Conservation (phyloP, 768 basidiomycete genomes). For the Tylopilus plumbeoviolaceoides region DNA sequence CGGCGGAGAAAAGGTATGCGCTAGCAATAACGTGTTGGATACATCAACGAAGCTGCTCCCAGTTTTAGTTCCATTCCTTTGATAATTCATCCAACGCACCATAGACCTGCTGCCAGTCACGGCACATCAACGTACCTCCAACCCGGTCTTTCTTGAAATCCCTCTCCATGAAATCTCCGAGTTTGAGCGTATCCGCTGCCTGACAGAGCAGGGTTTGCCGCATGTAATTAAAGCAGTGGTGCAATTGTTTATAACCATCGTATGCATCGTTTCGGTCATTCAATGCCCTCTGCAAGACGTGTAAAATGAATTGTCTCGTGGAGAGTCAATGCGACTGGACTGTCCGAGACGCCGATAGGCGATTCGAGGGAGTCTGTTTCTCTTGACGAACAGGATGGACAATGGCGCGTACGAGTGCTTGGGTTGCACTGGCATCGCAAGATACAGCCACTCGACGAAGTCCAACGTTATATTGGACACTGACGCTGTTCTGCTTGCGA, state of each 20-base stretch:
- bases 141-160: constrained; percentile 6
- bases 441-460: too few species aligned
- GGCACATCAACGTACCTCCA: constrained; percentile 4
- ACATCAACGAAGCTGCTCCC: too few species aligned
- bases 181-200: constrained; percentile 3
- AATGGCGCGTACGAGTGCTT: too few species aligned
- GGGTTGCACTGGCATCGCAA: too few species aligned
- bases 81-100: not conserved
- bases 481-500: too few species aligned
- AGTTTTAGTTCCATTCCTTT: too few species aligned
- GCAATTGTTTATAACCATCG: not conserved
- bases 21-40: too few species aligned
- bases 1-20: too few species aligned
- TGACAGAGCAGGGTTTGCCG: constrained; percentile 7
- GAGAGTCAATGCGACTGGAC: constrained; percentile 5
- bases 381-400: too few species aligned
- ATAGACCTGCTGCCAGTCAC: constrained; percentile 2
- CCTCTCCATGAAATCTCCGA: constrained; percentile 6
- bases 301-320: constrained; percentile 1
- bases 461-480: too few species aligned
- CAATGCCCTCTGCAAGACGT: not conserved
- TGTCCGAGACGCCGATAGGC: too few species aligned
- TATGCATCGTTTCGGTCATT: constrained; percentile 3
- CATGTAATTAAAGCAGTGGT: constrained; percentile 9
- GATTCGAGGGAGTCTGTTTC: not conserved